phyloP scores from a whole-genome alignment of 768 basidiomycete species.

The Tylopilus sp. region DNA sequence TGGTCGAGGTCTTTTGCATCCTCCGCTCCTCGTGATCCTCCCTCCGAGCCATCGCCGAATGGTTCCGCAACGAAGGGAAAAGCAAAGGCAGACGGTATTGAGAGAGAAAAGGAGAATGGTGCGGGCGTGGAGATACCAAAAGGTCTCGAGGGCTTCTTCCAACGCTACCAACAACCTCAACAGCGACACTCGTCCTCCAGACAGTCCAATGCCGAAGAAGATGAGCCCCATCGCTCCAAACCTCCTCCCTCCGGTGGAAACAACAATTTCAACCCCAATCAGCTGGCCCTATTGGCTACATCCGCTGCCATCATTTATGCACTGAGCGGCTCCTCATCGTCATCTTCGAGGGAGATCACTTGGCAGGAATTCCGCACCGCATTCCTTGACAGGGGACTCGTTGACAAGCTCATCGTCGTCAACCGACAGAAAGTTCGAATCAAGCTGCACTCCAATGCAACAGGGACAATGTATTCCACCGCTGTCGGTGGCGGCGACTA shows the following conservation, averaged over 20 bases:
- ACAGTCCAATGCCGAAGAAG: slow-evolving; percentile 27
- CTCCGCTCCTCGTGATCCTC: slow-evolving; percentile 35
- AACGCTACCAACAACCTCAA: slow-evolving; percentile 51
- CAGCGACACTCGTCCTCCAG: slow-evolving; percentile 27
- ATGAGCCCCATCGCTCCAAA: slow-evolving; percentile 36
- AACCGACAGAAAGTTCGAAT: slow-evolving; percentile 90
- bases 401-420: slow-evolving; percentile 89
- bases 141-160: slow-evolving; percentile 76
- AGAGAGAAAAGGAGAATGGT: slow-evolving; percentile 31
- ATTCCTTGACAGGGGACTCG: slow-evolving; percentile 93
- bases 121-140: slow-evolving; percentile 48
- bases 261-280: slow-evolving; percentile 53
- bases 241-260: slow-evolving; percentile 47
- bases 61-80: slow-evolving; percentile 28
- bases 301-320: slow-evolving; percentile 63
- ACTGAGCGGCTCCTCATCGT: slow-evolving; percentile 44
- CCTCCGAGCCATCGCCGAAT: slow-evolving; percentile 26
- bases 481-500: slow-evolving; percentile 60
- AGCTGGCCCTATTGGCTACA: slow-evolving; percentile 56
- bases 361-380: slow-evolving; percentile 99
- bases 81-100: slow-evolving; percentile 31
- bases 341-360: slow-evolving; percentile 83
- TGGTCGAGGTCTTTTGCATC: slow-evolving; percentile 47
- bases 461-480: slow-evolving; percentile 70
- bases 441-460: slow-evolving; percentile 88